Evolutionary conservation across 2,329 filamentous ascomycete species (phyloP), one percentile per base, ranked within the genome.

Genomic region (Paecilomyces dactylethromorphus): DNA sequence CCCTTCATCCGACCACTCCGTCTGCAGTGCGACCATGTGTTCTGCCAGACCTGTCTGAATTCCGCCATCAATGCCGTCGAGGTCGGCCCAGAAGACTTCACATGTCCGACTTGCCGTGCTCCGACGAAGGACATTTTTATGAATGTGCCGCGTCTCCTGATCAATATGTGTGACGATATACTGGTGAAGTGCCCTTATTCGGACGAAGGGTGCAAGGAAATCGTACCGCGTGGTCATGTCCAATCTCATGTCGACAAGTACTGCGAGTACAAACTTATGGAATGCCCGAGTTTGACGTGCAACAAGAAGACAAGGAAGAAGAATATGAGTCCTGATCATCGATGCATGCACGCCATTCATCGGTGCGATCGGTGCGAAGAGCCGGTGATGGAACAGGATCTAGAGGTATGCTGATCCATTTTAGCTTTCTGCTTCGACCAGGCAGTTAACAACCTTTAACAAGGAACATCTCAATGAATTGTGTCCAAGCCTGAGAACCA

Each of bases 151-250:
- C 81, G 81, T 66, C 77, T 87, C 45, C 67, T 87, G 61, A 76
- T 79, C 65, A 84, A 83, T 59, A 86, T 87, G 78, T 80, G 85
- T 60, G 82, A 86, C 64, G 85, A 86, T 60, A 77, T 87, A 45
- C 69, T 79, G 18, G 84, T 87, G 58, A 81, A 79, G 60, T 87
- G 85, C 67, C 84, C 84, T 0, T 83, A 82, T 60, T 70, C 68
- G n/a, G 70, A 71, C 22, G 76, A 79, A 11, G 85, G 84, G 5
- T 87, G 85, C 71, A 67, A 71, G 49, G 79, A 81, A 63, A 70
- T 80, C 29, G 69, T 84, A 54, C 79, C 84, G 56, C 77, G 85
- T 54, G 81, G 80, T 50, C 81, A 84, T 65, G 76, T 86, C 54
- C 78, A 83, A 68, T 78, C 82, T 59, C 85, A 87, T 67, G 79